phyloP scores from a whole-genome alignment of 2,329 filamentous ascomycete genomes.

The Byssoonygena ceratinophila region DNA sequence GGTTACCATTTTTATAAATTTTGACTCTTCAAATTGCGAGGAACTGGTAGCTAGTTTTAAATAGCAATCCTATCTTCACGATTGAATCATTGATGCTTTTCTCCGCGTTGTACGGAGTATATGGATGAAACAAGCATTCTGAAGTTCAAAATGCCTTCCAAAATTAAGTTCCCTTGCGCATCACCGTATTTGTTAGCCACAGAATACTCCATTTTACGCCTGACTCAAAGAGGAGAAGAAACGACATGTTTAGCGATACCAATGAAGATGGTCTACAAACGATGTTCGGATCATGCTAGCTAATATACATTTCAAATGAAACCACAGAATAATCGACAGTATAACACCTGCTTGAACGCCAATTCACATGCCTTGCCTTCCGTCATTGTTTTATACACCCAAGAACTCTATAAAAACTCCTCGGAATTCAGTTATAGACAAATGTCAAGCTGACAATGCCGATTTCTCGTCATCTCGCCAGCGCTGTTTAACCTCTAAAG shows the following conservation, averaged over 20 bases:
- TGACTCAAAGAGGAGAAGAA: too few relatives aligned
- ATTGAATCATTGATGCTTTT: too few relatives aligned
- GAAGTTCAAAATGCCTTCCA: too few relatives aligned
- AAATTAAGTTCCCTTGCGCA: too few relatives aligned
- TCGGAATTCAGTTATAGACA: neutral
- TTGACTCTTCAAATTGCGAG: too few relatives aligned
- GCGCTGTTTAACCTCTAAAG: slow-evolving; percentile 8
- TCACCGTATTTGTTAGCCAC: too few relatives aligned
- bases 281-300: neutral
- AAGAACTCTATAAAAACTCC: neutral
- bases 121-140: too few relatives aligned
- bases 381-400: neutral
- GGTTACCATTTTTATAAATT: slow-evolving; percentile 1
- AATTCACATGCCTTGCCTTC: slow-evolving; percentile 11
- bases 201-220: too few relatives aligned
- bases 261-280: neutral
- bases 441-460: neutral
- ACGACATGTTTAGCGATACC: too few relatives aligned
- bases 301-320: slow-evolving; percentile 1
- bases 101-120: too few relatives aligned
- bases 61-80: too few relatives aligned
- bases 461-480: slow-evolving; percentile 8
- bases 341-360: slow-evolving; percentile 12
- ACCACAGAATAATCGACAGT: neutral
- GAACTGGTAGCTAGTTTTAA: too few relatives aligned